A percentile compares a stretch with the other conserved stretches of the same genome.
phyloP scores from a whole-genome alignment of 2,329 filamentous ascomycete species.

The Botrytis byssoidea region DNA sequence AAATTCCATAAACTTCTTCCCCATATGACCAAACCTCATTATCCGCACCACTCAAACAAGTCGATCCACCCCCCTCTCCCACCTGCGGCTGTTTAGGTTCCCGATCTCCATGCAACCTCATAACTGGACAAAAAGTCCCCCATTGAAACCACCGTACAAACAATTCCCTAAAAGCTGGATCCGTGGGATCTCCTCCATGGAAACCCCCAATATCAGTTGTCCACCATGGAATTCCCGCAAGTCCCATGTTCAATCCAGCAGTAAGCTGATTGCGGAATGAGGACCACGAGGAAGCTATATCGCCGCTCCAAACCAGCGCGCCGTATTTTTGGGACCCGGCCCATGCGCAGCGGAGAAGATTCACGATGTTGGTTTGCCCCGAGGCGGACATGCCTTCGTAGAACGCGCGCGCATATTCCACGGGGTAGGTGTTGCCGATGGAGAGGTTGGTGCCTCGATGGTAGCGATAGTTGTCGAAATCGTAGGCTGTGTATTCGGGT shows the following conservation, averaged over 20 bases:
- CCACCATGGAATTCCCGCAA: constrained; percentile 65
- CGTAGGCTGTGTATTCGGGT: constrained; percentile 62
- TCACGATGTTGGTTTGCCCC: constrained; percentile 58
- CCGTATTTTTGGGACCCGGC: constrained; percentile 62
- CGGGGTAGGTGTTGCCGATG: constrained; percentile 61
- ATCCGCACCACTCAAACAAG: constrained; percentile 45
- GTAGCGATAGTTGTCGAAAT: constrained; percentile 67
- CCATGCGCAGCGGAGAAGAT: constrained; percentile 57
- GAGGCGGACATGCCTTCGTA: constrained; percentile 55
- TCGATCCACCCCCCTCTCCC: constrained; percentile 27
- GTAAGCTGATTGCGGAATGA: constrained; percentile 59
- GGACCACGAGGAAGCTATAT: constrained; percentile 63
- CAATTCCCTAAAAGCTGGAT: constrained; percentile 58
- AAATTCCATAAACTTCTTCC: constrained; percentile 57
- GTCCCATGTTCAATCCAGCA: constrained; percentile 64
- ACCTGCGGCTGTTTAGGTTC: constrained; percentile 54
- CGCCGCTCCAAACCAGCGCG: constrained; percentile 65
- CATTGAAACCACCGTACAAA: constrained; percentile 70
- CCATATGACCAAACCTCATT: constrained; percentile 70
- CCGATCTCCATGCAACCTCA: constrained; percentile 65
- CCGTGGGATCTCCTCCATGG: constrained; percentile 59
- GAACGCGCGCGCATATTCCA: constrained; percentile 57
- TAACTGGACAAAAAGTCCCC: constrained; percentile 65
- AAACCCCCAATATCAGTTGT: constrained; percentile 71
- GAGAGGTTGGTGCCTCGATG: constrained; percentile 52